Evolutionary conservation across 768 basidiomycete genomes (phyloP).

Genomic region (Cyclocybe aegerita): DNA sequence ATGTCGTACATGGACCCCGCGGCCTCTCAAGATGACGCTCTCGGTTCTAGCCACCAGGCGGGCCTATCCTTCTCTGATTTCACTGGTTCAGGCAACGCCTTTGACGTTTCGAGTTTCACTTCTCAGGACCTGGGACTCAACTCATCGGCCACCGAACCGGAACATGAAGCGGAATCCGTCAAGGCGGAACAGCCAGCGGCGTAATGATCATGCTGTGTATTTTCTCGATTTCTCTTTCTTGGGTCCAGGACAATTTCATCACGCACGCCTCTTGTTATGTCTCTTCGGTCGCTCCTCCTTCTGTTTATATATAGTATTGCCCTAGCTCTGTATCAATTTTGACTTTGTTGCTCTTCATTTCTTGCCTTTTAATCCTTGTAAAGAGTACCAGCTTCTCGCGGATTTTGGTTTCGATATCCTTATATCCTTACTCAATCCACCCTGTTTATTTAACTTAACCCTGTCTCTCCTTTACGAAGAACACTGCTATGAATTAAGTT

Average conservation of each 20-base stretch:
- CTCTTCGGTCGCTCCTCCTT: slow-evolving; percentile 11
- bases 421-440: slow-evolving; percentile 24
- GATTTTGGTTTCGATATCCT: slow-evolving; percentile 37
- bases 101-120: slow-evolving; percentile 70
- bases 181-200: slow-evolving; percentile 58
- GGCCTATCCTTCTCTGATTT: slow-evolving; percentile 75
- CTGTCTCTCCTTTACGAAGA: slow-evolving; percentile 11
- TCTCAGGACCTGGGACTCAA: slow-evolving; percentile 66
- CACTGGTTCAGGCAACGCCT: slow-evolving; percentile 55
- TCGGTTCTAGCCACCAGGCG: slow-evolving; percentile 56
- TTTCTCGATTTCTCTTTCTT: slow-evolving; percentile 17
- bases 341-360: slow-evolving; percentile 16
- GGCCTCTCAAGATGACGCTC: slow-evolving; percentile 60
- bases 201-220: slow-evolving; percentile 22
- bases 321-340: slow-evolving; percentile 27
- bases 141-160: slow-evolving; percentile 55
- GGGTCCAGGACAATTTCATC: slow-evolving; percentile 20
- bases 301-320: slow-evolving; percentile 22
- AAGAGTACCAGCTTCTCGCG: slow-evolving; percentile 24
- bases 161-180: slow-evolving; percentile 61
- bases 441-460: slow-evolving; percentile 27
- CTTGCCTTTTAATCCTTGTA: slow-evolving; percentile 41
- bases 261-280: slow-evolving; percentile 20
- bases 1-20: slow-evolving; percentile 78
- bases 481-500: slow-evolving; percentile 14